These are phyloP conservation scores for Fusarium sp. DNA, from an alignment of 2,329 filamentous ascomycete genomes.

Conservation along the genomic window DNA sequence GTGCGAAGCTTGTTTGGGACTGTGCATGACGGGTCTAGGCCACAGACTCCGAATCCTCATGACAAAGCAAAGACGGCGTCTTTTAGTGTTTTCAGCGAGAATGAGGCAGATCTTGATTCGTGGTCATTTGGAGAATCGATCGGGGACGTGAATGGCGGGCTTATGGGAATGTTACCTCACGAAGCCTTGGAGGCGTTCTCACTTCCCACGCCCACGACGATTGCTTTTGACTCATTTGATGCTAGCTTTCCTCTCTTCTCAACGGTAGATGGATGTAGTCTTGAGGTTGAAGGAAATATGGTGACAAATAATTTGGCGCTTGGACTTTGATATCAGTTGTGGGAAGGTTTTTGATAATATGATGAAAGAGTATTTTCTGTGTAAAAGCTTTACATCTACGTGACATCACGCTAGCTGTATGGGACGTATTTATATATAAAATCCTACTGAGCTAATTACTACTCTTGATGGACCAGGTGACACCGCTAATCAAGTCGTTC, in stretches of 20 bases:
- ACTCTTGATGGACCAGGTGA: background rate
- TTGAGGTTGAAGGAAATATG: background rate
- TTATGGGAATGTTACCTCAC: background rate
- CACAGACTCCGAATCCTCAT: background rate
- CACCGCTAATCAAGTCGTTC: background rate
- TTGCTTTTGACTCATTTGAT: background rate
- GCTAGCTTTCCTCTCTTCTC: background rate
- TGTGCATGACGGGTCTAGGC: background rate
- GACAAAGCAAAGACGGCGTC: background rate
- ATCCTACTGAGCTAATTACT: too few relatives aligned
- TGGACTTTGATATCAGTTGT: background rate
- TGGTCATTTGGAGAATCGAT: background rate
- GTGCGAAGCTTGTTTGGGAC: background rate
- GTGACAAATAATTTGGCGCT: background rate
- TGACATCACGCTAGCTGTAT: too few relatives aligned
- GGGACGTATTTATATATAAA: too few relatives aligned
- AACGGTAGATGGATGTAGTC: background rate
- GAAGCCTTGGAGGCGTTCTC: background rate
- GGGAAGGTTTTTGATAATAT: too few relatives aligned
- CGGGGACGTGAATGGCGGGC: background rate
- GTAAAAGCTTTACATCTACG: too few relatives aligned
- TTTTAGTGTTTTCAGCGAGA: background rate
- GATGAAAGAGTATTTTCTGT: too few relatives aligned
- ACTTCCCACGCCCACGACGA: background rate
- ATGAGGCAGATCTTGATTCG: background rate